Evolutionary conservation across 768 basidiomycete genomes (phyloP).

Genomic region (Trametes cingulata): DNA sequence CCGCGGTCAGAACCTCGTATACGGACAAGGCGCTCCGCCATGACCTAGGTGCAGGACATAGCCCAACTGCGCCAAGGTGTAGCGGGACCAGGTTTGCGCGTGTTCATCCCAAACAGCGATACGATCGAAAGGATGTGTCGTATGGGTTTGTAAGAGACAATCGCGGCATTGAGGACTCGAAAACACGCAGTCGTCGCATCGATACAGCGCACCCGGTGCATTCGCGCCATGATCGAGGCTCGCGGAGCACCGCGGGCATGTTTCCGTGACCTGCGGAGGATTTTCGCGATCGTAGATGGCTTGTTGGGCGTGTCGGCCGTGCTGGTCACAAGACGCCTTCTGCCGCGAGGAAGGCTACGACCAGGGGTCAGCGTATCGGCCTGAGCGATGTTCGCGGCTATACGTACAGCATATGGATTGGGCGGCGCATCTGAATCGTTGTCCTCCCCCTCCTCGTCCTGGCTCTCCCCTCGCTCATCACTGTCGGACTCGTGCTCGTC

Average conservation of each 20-base stretch:
- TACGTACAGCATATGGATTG: not conserved
- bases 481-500: not conserved
- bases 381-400: not conserved
- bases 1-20: not conserved
- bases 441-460: not conserved
- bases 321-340: not conserved
- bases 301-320: not conserved
- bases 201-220: not conserved
- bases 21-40: not conserved
- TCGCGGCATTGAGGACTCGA: not conserved
- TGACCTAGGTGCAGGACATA: not conserved
- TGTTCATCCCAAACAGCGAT: not conserved
- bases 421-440: not conserved
- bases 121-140: not conserved
- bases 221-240: not conserved
- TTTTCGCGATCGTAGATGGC: not conserved
- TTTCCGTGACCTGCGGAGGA: not conserved
- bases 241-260: not conserved
- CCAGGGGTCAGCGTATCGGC: not conserved
- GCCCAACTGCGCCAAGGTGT: not conserved
- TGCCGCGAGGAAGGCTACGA: not conserved
- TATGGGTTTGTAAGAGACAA: not conserved
- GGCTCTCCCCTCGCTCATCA: not conserved
- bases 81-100: not conserved
- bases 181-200: not conserved